Conservation (phyloP, 495 filamentous ascomycete species). For the Aspergillus bertholletiae region DNA sequence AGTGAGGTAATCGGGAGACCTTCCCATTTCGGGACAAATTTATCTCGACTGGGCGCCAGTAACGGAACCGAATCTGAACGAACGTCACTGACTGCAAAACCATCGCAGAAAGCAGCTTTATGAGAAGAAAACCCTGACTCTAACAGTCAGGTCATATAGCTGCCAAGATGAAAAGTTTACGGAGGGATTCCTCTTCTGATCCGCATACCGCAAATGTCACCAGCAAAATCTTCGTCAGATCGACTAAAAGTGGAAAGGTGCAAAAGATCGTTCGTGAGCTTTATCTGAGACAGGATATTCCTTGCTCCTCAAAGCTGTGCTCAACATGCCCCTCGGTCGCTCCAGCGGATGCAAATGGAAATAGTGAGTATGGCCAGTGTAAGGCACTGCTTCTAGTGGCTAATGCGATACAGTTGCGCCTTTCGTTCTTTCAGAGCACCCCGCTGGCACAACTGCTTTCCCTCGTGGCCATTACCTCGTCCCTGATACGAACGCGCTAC, state of each 20-base stretch:
- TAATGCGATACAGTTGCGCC: constrained; percentile 57
- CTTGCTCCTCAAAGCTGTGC: constrained; percentile 92
- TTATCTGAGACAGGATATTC: constrained; percentile 93
- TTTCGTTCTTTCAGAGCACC: constrained; percentile 82
- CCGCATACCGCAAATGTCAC: constrained; percentile 71
- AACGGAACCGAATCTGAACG: constrained; percentile 10
- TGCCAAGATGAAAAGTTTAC: constrained; percentile 80
- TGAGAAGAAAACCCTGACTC: constrained; percentile 10
- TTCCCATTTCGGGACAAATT: constrained; percentile 20
- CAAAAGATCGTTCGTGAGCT: constrained; percentile 97
- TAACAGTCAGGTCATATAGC: constrained; percentile 12
- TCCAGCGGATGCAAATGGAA: constrained; percentile 73
- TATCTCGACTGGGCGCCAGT: constrained; percentile 7
- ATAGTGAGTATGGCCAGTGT: constrained; percentile 46
- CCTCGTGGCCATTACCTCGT: constrained; percentile 91
- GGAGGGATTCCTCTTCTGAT: constrained; percentile 67
- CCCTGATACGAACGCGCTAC: constrained; percentile 92
- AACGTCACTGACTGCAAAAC: constrained; percentile 14
- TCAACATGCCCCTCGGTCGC: constrained; percentile 63
- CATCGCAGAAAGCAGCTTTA: constrained; percentile 13
- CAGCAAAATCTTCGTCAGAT: constrained; percentile 90
- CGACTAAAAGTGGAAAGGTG: constrained; percentile 91
- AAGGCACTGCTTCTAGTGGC: constrained; percentile 9
- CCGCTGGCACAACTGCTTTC: constrained; percentile 75
- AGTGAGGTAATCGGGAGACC: constrained; percentile 15